Conservation (phyloP, 257 asterid genomes). For the Primulina tabacum region DNA sequence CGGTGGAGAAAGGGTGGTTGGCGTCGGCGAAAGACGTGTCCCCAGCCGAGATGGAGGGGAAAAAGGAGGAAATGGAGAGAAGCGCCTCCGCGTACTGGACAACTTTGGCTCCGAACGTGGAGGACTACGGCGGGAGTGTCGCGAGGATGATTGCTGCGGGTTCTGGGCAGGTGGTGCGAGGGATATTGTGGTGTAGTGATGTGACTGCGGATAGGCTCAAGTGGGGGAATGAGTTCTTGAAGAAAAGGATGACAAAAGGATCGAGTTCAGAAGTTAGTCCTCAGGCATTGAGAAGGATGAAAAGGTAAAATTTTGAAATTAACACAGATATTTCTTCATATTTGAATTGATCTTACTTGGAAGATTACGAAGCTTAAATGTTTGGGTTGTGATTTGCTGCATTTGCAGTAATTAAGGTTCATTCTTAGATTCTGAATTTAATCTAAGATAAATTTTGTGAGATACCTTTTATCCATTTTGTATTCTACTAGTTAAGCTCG, state of each 20-base stretch:
- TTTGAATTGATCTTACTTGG: too few relatives aligned
- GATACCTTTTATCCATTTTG: too few relatives aligned
- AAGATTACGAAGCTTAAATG: too few relatives aligned
- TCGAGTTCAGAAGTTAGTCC: conserved; percentile 61
- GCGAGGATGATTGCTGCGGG: conserved; percentile 82
- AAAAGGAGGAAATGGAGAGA: conserved; percentile 59
- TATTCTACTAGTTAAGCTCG: too few relatives aligned
- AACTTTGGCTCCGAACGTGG: conserved; percentile 88
- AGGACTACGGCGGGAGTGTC: conserved; percentile 67
- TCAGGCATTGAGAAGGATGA: conserved; percentile 53
- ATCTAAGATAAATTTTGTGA: too few relatives aligned
- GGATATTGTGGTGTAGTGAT: conserved; percentile 95
- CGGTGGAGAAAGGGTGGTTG: conserved; percentile 59
- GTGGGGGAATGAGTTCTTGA: conserved; percentile 78
- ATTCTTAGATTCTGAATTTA: too few relatives aligned
- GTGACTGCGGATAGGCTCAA: conserved; percentile 72
- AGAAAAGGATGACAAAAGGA: conserved; percentile 46
- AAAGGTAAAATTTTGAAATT: conserved; percentile 41
- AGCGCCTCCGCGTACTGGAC: conserved; percentile 92
- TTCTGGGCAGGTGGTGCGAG: conserved; percentile 79
- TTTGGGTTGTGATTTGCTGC: too few relatives aligned
- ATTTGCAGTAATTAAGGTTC: not conserved
- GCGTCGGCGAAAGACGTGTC: conserved; percentile 50
- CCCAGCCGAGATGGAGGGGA: conserved; percentile 60
- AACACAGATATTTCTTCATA: too few relatives aligned